Evolutionary conservation across 495 filamentous ascomycete genomes (phyloP).

Genomic region (Parathielavia appendiculata): DNA sequence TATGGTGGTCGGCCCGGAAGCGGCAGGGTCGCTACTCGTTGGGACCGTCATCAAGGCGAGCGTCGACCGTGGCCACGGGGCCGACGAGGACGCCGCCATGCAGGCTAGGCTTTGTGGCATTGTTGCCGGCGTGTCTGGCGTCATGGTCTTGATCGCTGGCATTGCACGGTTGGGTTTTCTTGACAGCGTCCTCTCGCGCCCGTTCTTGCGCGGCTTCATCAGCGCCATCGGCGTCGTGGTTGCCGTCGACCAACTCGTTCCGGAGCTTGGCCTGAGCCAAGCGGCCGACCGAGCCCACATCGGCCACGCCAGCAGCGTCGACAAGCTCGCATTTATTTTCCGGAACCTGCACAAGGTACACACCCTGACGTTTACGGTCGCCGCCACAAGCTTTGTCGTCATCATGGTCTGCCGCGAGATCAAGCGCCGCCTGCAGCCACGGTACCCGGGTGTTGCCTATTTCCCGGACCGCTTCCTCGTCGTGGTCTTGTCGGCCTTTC

Average conservation of each 20-base stretch:
- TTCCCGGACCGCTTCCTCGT: conserved; percentile 89
- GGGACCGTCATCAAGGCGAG: conserved; percentile 79
- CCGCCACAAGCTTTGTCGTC: conserved; percentile 72
- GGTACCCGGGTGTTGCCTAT: conserved; percentile 77
- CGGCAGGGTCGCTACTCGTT: conserved; percentile 83
- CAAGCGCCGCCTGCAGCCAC: conserved; percentile 76
- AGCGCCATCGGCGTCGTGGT: conserved; percentile 95
- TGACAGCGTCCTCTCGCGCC: conserved; percentile 88
- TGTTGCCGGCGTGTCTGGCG: conserved; percentile 79
- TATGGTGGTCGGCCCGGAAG: conserved; percentile 94
- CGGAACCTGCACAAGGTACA: conserved; percentile 61
- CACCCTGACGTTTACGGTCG: conserved; percentile 65
- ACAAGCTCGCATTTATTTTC: conserved; percentile 77
- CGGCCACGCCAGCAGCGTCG: conserved; percentile 74
- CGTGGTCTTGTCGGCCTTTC: conserved; percentile 76
- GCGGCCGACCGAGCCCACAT: conserved; percentile 54
- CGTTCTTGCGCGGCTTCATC: conserved; percentile 92
- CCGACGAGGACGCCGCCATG: conserved; percentile 62
- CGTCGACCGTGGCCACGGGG: conserved; percentile 61
- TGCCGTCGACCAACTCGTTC: conserved; percentile 87
- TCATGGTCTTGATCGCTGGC: conserved; percentile 79
- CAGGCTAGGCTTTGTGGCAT: conserved; percentile 85
- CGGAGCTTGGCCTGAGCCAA: conserved; percentile 73
- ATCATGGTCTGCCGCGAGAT: conserved; percentile 82
- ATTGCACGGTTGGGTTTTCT: conserved; percentile 84